These are phyloP conservation scores for Candida ortonii DNA, from an alignment of 805 yeast genomes.

Conservation along the genomic window DNA sequence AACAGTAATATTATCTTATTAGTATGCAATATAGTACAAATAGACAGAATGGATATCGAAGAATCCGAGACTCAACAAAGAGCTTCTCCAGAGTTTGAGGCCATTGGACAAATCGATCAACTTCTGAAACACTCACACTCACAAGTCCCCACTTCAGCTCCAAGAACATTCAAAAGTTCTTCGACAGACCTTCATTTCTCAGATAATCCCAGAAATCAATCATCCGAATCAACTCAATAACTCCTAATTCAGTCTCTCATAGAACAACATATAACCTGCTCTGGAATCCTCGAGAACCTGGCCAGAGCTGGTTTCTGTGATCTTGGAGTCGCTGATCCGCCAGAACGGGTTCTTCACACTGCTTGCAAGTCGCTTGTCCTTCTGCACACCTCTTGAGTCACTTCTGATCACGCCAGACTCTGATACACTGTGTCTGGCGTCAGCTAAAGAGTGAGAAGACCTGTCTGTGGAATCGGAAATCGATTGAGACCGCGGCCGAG, in stretches of 20 bases:
- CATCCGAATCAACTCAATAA: too few species aligned
- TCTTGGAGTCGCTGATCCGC: slow-evolving; percentile 78
- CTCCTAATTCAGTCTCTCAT: slow-evolving; percentile 52
- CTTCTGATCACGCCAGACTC: neutral
- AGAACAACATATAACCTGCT: slow-evolving; percentile 84
- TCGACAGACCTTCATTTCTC: too few species aligned
- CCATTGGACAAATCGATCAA: too few species aligned
- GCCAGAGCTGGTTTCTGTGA: slow-evolving; percentile 55
- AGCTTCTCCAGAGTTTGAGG: too few species aligned
- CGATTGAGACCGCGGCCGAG: slow-evolving; percentile 14
- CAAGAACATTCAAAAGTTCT: too few species aligned
- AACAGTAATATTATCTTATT: too few species aligned
- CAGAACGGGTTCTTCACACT: slow-evolving; percentile 65
- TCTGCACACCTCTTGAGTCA: slow-evolving; percentile 1
- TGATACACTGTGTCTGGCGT: slow-evolving; percentile 1
- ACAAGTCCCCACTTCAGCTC: too few species aligned
- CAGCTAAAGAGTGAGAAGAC: slow-evolving; percentile 4
- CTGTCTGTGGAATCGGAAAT: slow-evolving; percentile 5
- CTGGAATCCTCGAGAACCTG: slow-evolving; percentile 66
- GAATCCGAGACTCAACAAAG: too few species aligned
- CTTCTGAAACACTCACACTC: too few species aligned
- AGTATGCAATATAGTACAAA: too few species aligned
- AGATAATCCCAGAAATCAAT: too few species aligned
- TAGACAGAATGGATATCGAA: too few species aligned
- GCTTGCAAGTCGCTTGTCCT: slow-evolving; percentile 50